A percentile compares a stretch with the other conserved stretches of the same genome.
Evolutionary conservation across 1,284 basidiomycete species (phyloP).

Genomic region (Xerocomus cyaneibrunnescens): DNA sequence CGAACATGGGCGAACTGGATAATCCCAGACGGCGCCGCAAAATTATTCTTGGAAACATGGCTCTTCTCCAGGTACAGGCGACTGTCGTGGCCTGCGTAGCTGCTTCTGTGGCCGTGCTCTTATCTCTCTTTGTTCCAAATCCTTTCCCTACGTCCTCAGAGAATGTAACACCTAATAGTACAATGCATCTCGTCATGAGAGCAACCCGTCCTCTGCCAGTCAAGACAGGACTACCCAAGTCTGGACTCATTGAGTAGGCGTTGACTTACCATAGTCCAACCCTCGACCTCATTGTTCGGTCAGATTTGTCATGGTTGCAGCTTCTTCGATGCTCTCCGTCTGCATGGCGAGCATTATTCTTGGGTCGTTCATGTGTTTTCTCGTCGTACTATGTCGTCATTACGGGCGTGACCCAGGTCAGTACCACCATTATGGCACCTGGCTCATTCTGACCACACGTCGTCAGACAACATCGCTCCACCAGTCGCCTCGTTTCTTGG

Average conservation of each 20-base stretch:
- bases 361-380: conserved; percentile 90
- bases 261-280: background rate
- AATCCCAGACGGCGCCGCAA: conserved; percentile 60
- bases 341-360: conserved; percentile 78
- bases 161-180: conserved; percentile 10
- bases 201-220: conserved; percentile 33
- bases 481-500: conserved; percentile 92
- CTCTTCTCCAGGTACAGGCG: conserved; percentile 89
- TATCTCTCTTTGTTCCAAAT: conserved; percentile 65
- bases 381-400: conserved; percentile 79
- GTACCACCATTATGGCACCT: conserved; percentile 12
- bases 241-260: conserved; percentile 55
- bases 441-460: background rate
- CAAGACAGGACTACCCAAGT: conserved; percentile 36
- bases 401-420: conserved; percentile 82
- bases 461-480: conserved; percentile 89
- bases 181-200: conserved; percentile 22
- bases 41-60: conserved; percentile 80
- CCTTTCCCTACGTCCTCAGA: conserved; percentile 14
- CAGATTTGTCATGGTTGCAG: conserved; percentile 82
- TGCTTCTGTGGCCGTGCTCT: conserved; percentile 73
- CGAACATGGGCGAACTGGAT: conserved; percentile 89
- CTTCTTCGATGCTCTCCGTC: conserved; percentile 88
- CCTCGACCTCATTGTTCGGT: conserved; percentile 15
- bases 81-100: conserved; percentile 88